Conservation (phyloP, 106 monocot species). For the Dendrobium huoshanense region DNA sequence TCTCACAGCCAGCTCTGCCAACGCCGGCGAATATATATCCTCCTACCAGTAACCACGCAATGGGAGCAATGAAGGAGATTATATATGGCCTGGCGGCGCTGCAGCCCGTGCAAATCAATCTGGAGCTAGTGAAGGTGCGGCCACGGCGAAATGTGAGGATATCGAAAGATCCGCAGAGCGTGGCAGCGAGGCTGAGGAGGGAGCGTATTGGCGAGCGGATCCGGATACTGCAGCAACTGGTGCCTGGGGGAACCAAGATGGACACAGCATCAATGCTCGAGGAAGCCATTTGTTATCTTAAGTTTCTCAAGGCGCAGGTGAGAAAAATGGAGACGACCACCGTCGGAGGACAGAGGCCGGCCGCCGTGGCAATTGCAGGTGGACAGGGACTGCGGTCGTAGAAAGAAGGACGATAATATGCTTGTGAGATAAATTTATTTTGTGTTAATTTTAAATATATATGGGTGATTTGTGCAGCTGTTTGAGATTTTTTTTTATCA, state of each 20-base stretch:
- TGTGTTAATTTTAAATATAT: no score
- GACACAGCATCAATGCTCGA: constrained; percentile 12
- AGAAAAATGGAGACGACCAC: neutral
- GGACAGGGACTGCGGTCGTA: no score
- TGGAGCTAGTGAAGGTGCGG: neutral
- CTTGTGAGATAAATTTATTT: no score
- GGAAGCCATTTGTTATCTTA: constrained; percentile 29
- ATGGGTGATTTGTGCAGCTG: no score
- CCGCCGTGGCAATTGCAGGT: no score
- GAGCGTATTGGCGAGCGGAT: constrained; percentile 40
- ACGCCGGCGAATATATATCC: no score
- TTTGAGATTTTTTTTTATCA: no score
- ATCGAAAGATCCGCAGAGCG: constrained; percentile 31
- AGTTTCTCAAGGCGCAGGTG: constrained; percentile 41
- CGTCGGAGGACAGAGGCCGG: neutral
- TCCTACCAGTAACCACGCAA: no score
- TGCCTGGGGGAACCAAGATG: constrained; percentile 34
- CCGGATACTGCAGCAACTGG: constrained; percentile 27
- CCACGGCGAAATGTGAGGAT: constrained; percentile 7
- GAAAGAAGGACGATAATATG: no score
- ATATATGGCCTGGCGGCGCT: constrained; percentile 9
- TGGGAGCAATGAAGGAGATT: constrained; percentile 9
- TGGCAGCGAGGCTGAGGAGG: constrained; percentile 37
- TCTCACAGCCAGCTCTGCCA: no score
- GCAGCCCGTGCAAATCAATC: constrained; percentile 8